phyloP scores from a whole-genome alignment of 2,329 filamentous ascomycete genomes.

The Colletotrichum gloeosporioides region DNA sequence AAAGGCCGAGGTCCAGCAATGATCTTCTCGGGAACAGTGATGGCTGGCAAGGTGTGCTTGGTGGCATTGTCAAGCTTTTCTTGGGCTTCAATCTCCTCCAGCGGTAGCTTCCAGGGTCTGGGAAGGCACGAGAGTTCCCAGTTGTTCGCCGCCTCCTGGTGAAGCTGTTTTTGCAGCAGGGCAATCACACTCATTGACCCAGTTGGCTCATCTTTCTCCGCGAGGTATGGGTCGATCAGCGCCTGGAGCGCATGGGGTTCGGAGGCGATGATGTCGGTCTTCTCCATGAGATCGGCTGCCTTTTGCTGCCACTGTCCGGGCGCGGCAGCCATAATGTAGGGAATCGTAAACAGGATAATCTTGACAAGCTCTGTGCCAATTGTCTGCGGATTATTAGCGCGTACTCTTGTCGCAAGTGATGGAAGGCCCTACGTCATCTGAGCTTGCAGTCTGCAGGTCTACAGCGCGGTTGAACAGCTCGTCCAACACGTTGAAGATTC shows the following conservation, averaged over 20 bases:
- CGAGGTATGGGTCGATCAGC: conserved; percentile 84
- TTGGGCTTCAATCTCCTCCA: conserved; percentile 64
- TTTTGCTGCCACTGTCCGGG: conserved; percentile 74
- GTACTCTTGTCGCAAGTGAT: background rate
- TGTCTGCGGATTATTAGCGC: conserved; percentile 45
- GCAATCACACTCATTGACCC: conserved; percentile 74
- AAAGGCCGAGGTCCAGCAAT: conserved; percentile 76
- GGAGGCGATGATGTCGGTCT: conserved; percentile 92
- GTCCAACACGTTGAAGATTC: conserved; percentile 83
- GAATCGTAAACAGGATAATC: conserved; percentile 92
- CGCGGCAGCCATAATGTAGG: conserved; percentile 82
- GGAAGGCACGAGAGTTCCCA: conserved; percentile 78
- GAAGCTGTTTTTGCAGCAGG: conserved; percentile 85
- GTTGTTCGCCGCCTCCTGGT: conserved; percentile 72
- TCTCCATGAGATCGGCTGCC: conserved; percentile 82
- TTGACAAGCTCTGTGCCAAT: conserved; percentile 90
- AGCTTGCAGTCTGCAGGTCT: conserved; percentile 89
- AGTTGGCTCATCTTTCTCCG: conserved; percentile 67
- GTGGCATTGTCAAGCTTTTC: conserved; percentile 63
- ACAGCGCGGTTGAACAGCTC: conserved; percentile 93
- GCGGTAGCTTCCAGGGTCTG: conserved; percentile 70
- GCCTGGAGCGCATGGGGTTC: conserved; percentile 85
- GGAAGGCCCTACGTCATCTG: conserved; percentile 78
- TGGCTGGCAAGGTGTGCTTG: conserved; percentile 79
- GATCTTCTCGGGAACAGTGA: conserved; percentile 78